Conservation (phyloP, 2,329 filamentous ascomycete genomes). For the Claviceps arundinis region DNA sequence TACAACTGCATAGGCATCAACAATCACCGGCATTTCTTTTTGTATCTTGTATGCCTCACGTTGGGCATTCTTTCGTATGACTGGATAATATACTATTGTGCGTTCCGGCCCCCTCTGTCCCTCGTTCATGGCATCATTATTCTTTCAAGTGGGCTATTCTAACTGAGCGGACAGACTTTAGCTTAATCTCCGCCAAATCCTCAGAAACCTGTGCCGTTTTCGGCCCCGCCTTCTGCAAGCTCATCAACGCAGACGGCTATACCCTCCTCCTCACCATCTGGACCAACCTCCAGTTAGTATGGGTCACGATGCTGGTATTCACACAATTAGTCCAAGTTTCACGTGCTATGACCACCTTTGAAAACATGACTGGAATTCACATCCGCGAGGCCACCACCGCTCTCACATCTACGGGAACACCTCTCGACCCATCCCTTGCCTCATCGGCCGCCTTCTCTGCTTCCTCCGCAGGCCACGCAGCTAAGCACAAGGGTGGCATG, state of each 20-base stretch:
- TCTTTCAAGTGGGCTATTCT: no score
- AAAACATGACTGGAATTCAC: constrained; percentile 80
- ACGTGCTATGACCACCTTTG: constrained; percentile 86
- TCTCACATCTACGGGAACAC: constrained; percentile 65
- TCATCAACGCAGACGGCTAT: constrained; percentile 71
- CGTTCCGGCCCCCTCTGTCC: constrained; percentile 14
- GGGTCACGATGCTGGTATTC: constrained; percentile 93
- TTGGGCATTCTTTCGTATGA: constrained; percentile 62
- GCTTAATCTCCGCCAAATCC: constrained; percentile 38
- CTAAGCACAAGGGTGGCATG: constrained; percentile 49
- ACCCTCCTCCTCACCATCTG: constrained; percentile 69
- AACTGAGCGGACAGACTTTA: constrained; percentile 41
- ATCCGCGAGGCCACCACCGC: constrained; percentile 50
- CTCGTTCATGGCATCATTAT: no score
- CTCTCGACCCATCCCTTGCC: constrained; percentile 55
- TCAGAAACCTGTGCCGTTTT: constrained; percentile 59
- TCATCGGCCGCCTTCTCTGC: constrained; percentile 30
- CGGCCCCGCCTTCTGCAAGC: constrained; percentile 58
- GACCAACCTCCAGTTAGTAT: constrained; percentile 73
- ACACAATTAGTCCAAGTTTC: constrained; percentile 90
- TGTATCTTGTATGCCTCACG: constrained; percentile 73
- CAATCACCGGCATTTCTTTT: constrained; percentile 89
- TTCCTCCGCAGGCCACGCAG: constrained; percentile 30
- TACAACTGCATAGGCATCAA: constrained; percentile 93
- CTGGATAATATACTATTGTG: constrained; percentile 59